Conservation (phyloP, 345 rosid genomes). For the Psidium friedrichsthalianum region DNA sequence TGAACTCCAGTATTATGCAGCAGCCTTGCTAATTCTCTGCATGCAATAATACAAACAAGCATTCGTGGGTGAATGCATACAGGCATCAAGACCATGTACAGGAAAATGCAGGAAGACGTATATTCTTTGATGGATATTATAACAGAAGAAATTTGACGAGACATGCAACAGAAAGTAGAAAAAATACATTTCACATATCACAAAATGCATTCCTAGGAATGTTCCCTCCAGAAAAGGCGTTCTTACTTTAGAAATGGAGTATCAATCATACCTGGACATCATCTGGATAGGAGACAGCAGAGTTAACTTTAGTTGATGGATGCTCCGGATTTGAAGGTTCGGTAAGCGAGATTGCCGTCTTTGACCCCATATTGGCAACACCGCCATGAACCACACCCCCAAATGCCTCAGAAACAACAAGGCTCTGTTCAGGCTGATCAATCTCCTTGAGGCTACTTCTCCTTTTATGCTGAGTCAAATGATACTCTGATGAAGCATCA, state of each 20-base stretch:
- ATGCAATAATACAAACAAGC: background rate
- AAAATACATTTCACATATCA: background rate
- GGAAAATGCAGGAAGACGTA: background rate
- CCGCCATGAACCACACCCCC: constrained; percentile 16
- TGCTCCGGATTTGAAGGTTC: constrained; percentile 18
- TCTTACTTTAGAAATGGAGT: background rate
- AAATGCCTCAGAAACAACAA: constrained; percentile 24
- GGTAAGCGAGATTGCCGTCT: constrained; percentile 9
- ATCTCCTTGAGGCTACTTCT: constrained; percentile 17
- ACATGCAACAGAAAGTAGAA: background rate
- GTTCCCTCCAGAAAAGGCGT: background rate
- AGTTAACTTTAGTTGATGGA: constrained; percentile 9
- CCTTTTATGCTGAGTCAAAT: constrained; percentile 13
- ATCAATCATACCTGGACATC: constrained; percentile 1
- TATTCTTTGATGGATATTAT: background rate
- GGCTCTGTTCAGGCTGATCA: constrained; percentile 13
- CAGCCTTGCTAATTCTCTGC: background rate
- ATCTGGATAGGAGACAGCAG: constrained; percentile 19
- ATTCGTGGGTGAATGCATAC: background rate
- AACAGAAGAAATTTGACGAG: background rate
- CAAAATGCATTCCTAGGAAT: background rate
- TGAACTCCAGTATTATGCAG: background rate
- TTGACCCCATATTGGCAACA: constrained; percentile 20
- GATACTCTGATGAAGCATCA: constrained; percentile 34
- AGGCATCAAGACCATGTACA: background rate